Evolutionary conservation across 2,329 filamentous ascomycete genomes (phyloP).

Genomic region (Botryotinia narcissicola): DNA sequence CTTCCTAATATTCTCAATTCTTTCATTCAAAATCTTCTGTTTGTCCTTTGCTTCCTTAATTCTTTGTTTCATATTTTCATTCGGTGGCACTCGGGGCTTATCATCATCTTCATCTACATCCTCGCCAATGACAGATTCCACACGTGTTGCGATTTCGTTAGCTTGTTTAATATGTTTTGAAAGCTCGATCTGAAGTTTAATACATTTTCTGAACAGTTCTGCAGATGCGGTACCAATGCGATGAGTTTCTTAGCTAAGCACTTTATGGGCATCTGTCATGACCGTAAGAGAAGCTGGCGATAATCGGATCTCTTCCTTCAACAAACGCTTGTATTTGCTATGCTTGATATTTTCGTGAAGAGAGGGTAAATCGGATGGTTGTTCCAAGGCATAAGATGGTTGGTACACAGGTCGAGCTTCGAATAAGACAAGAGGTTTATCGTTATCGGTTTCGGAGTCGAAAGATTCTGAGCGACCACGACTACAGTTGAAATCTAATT

Average conservation of each 20-base stretch:
- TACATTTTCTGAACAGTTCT: constrained; percentile 69
- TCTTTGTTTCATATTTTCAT: constrained; percentile 58
- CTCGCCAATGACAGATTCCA: constrained; percentile 64
- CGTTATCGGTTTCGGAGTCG: constrained; percentile 41
- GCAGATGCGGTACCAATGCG: constrained; percentile 66
- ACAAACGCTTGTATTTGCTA: constrained; percentile 57
- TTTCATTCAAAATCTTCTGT: constrained; percentile 55
- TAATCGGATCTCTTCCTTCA: constrained; percentile 67
- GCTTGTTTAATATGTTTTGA: constrained; percentile 64
- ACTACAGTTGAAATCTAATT: constrained; percentile 45
- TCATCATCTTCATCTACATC: constrained; percentile 48
- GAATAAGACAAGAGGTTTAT: constrained; percentile 52
- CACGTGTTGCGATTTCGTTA: constrained; percentile 61
- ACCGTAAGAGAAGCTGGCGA: constrained; percentile 69
- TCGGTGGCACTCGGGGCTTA: constrained; percentile 49
- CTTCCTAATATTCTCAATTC: constrained; percentile 58
- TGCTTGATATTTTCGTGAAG: constrained; percentile 57
- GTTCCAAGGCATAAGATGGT: constrained; percentile 58
- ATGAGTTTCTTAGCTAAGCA: constrained; percentile 68
- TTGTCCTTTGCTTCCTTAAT: constrained; percentile 53
- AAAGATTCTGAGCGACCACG: constrained; percentile 46
- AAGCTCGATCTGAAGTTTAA: constrained; percentile 65
- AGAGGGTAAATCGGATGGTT: constrained; percentile 53
- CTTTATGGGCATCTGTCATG: constrained; percentile 69
- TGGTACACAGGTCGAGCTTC: constrained; percentile 67